Evolutionary conservation across 78 protist species (phyloP), one percentile per base, ranked within the genome.

Genomic region (Trichosphaerium sp.): DNA sequence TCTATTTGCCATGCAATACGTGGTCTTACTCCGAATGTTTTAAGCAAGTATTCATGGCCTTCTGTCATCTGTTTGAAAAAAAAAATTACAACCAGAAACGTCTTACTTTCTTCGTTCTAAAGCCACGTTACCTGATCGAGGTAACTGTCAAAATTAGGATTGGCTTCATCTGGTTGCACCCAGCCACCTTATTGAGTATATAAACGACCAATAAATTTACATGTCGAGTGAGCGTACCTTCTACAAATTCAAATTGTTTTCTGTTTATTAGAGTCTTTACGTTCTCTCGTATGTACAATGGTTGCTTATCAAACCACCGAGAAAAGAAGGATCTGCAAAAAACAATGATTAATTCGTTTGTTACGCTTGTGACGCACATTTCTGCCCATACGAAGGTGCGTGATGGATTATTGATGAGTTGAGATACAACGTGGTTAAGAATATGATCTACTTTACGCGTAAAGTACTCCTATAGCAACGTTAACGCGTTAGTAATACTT

Each of bases 121-220:
- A n/a, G n/a, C n/a, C n/a, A n/a, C n/a, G 31, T 78, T 77, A 89
- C 75, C 59, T 91, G 93, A 41, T 82, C 70, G 15, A 91, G 48
- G 14, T 74, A 40, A 25, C 68, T 72, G 38, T 41, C 70, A 31
- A 61, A 4, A 40, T 14, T 0, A 15, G 87, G 25, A 23, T 29
- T 18, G 14, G 93, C 93, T 34, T 91, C 93, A 69, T 91, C 96
- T 61, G 66, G 69, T 66, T 64, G 69, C 26, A 87, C 91, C 78
- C 70, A 82, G 21, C 92, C 94, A 25, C 88, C 88, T 28, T 51
- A 43, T 23, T 47, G 21, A 21, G 21, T 21, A 26, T 25, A 23
- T 28, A 35, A 21, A 47, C 51, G 21, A 47, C 51, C 21, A 47
- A 21, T n/a, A n/a, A n/a, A n/a, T n/a, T n/a, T n/a, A n/a, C n/a